Base-by-base conservation (phyloP, 2,329 filamentous ascomycete species). In the Fusarium dimerum region DNA sequence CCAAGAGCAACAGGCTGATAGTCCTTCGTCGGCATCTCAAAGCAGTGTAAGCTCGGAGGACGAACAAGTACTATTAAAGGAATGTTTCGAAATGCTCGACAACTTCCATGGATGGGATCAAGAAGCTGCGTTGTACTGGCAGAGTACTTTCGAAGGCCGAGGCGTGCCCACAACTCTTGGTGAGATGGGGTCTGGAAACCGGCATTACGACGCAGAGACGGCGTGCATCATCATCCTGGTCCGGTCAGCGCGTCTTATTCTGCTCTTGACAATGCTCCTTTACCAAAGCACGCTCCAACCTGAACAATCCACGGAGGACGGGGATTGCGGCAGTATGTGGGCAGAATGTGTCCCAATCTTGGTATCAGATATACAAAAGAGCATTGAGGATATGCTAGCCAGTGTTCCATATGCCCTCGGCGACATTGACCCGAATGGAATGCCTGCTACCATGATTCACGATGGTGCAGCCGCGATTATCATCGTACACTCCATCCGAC, bases 211-310 rank as follows among this genome's bases (percentile, higher is more conserved):
- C 40, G 54, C 60, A 2, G 66, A 69, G 43, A 70, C 68, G 9
- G 68, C 68, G 0, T 71, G 68, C 47, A 69, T 60, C 29, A 66
- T 71, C 34, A 65, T 71, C 18, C 47, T 71, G 10, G 51, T 70
- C 3, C 62, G 68, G 6, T 68, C 68, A 1, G 63, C 66, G 6
- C 62, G 68, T 1, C 58, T 71, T 2, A 69, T 71, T 1, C 41
- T 71, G 1, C 43, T 71, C 8, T 47, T 66, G 40, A 67, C 59
- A 30, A 61, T 71, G 52, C 57, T 70, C 8, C 43, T 64, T 5
- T 66, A 67, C 42, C 61, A 64, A 12, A 48, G 45, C 3, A 56
- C 45, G 20, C 45, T 63, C 17, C 54, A 57, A 17, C 47, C 47
- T 1, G 32, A 40, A 2, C 34, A 43, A 2, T 46, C 30, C 6